Conservation (phyloP, 2,329 filamentous ascomycete species). For the Bipolaris gigantea region DNA sequence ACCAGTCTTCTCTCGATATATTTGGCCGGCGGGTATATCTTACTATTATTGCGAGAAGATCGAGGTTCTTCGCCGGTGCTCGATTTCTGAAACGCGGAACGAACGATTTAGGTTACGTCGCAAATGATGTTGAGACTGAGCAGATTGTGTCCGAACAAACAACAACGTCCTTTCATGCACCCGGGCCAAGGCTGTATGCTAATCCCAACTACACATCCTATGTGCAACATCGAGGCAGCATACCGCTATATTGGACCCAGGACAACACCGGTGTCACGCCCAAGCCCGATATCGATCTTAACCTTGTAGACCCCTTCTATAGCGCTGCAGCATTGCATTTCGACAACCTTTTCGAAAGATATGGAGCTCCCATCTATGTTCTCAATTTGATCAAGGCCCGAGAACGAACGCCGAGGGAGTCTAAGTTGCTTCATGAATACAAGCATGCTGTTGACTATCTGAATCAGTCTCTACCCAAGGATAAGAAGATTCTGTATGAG, state of each 20-base stretch:
- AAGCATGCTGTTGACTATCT: slow-evolving; percentile 86
- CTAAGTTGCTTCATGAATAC: slow-evolving; percentile 85
- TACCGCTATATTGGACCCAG: slow-evolving; percentile 96
- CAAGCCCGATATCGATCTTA: slow-evolving; percentile 93
- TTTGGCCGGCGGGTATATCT: slow-evolving; percentile 90
- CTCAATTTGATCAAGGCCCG: slow-evolving; percentile 85
- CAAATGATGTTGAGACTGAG: slow-evolving; percentile 98
- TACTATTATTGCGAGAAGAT: slow-evolving; percentile 88
- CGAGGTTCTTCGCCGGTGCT: slow-evolving; percentile 90
- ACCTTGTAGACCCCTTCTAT: slow-evolving; percentile 95
- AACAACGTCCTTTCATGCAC: slow-evolving; percentile 93
- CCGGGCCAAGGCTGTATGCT: slow-evolving; percentile 80
- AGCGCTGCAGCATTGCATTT: slow-evolving; percentile 91
- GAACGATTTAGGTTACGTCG: slow-evolving; percentile 93
- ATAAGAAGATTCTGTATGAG: slow-evolving; percentile 87
- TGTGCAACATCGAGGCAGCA: slow-evolving; percentile 94
- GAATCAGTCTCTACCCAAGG: slow-evolving; percentile 85
- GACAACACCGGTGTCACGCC: slow-evolving; percentile 93
- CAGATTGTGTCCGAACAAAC: slow-evolving; percentile 95
- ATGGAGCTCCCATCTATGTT: slow-evolving; percentile 88
- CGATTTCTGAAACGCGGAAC: slow-evolving; percentile 92
- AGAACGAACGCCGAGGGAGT: slow-evolving; percentile 86
- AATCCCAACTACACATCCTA: slow-evolving; percentile 95
- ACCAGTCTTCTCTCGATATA: slow-evolving; percentile 74
- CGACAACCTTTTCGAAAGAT: slow-evolving; percentile 89